Evolutionary conservation across 108 stramenopile genomes (phyloP).

Genomic region (Conticribra guillardii): DNA sequence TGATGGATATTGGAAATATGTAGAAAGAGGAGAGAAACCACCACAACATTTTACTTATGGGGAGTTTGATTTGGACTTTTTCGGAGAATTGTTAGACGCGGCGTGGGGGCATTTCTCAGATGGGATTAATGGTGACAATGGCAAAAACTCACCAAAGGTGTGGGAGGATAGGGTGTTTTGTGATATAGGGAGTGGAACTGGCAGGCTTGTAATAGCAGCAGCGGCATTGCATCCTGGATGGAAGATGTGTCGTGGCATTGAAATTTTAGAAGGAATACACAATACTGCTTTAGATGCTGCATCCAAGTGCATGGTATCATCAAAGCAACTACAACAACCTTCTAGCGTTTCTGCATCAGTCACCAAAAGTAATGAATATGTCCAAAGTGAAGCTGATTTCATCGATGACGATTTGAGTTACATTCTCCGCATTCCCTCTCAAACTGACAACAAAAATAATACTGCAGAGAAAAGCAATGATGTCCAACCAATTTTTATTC

Average conservation of each 20-base stretch:
- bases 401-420: slow-evolving; percentile 8
- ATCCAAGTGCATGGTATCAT: slow-evolving; percentile 25
- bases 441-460: slow-evolving; percentile 7
- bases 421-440: slow-evolving; percentile 21
- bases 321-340: no score
- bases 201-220: slow-evolving; percentile 74
- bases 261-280: slow-evolving; percentile 67
- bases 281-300: slow-evolving; percentile 51
- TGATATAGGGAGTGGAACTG: slow-evolving; percentile 83
- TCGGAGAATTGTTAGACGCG: slow-evolving; percentile 63
- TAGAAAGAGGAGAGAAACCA: slow-evolving; percentile 68
- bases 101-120: slow-evolving; percentile 37
- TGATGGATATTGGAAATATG: slow-evolving; percentile 85
- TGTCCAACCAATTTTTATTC: slow-evolving; percentile 4
- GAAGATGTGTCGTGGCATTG: slow-evolving; percentile 69
- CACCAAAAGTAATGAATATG: no score
- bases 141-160: slow-evolving; percentile 6
- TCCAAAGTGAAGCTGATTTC: slow-evolving; percentile 9
- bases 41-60: slow-evolving; percentile 77
- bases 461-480: neutral
- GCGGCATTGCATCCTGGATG: slow-evolving; percentile 75
- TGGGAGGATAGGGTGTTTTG: slow-evolving; percentile 65
- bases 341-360: no score
- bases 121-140: neutral
- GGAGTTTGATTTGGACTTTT: slow-evolving; percentile 81